Evolutionary conservation across 2,329 filamentous ascomycete species (phyloP).

Genomic region (Sarocladiaceae sp.): DNA sequence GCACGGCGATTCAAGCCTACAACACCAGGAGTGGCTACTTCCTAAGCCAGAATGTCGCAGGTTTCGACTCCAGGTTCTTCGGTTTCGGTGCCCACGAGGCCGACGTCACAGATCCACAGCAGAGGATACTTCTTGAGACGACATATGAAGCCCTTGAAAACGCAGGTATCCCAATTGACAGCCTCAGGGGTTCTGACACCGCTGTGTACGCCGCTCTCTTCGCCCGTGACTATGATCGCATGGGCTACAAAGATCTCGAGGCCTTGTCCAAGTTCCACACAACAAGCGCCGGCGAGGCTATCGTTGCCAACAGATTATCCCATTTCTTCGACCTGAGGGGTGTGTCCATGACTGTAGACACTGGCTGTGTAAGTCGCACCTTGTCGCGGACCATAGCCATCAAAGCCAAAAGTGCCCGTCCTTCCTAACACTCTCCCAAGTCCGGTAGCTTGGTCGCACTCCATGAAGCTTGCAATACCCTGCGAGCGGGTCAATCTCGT

Average conservation of each 20-base stretch:
- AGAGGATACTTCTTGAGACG: constrained; percentile 44
- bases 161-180: constrained; percentile 37
- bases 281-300: constrained; percentile 43
- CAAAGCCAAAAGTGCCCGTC: neutral
- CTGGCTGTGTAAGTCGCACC: constrained; percentile 41
- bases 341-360: constrained; percentile 51
- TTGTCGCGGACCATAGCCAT: too few relatives aligned
- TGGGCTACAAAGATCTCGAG: neutral
- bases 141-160: constrained; percentile 46
- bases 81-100: constrained; percentile 6
- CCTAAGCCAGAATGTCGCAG: neutral
- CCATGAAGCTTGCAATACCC: constrained; percentile 44
- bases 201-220: constrained; percentile 47
- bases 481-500: constrained; percentile 37
- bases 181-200: constrained; percentile 36
- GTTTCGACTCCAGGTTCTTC: constrained; percentile 4
- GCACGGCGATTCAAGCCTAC: constrained; percentile 9
- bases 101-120: constrained; percentile 36
- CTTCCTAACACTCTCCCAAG: neutral
- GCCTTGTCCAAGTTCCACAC: constrained; percentile 31
- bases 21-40: neutral
- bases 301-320: constrained; percentile 49
- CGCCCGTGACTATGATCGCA: constrained; percentile 33
- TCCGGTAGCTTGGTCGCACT: constrained; percentile 46
- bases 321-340: constrained; percentile 50